Evolutionary conservation across 257 asterid species (phyloP), one percentile per base, ranked within the genome.

Genomic region (Anisodus tanguticus): DNA sequence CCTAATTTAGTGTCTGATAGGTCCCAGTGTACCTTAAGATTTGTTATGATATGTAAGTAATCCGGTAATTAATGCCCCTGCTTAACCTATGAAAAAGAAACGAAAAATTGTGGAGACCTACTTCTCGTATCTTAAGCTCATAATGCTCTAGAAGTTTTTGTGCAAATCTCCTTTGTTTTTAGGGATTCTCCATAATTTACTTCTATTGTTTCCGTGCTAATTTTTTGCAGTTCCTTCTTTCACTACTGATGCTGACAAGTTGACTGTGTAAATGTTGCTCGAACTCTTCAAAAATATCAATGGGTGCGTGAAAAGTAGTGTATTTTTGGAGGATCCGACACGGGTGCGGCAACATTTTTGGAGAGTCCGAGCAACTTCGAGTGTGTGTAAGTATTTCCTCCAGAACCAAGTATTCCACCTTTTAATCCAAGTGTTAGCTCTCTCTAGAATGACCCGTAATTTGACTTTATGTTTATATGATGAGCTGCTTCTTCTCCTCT

Each of bases 401-500:
- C 15, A 5, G 58, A 45, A n/a, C 57, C 79, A 70, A 45, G 79
- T 71, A 71, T 45, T n/a, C n/a, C 79, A 3, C 39, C 58, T 49
- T 37, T 45, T 10, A 71, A 9, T 70, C 31, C 57, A 17, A 43
- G 79, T 70, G 35, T 9, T 70, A 17, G 79, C 57, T 17, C 79
- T 69, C 47, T 70, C 79, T 17, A 43, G 80, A 47, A 47, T 9
- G 80, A 72, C 59, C 72, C 35, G 3, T 35, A 0, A 31, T 31
- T 31, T 31, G 35, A n/a, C 19, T 47, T 22, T 47, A 3, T 26
- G 60, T 26, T 74, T 49, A 22, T 51, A 74, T 74, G 81, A 51
- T 76, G 45, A 11, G 81, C 6, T 22, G 19, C 39, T 76, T 1
- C 63, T 76, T 76, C 81, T 76, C 81, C 63, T 76, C 22, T 76